phyloP scores from a whole-genome alignment of 1,284 basidiomycete species.

The Gymnopus androsaceus region DNA sequence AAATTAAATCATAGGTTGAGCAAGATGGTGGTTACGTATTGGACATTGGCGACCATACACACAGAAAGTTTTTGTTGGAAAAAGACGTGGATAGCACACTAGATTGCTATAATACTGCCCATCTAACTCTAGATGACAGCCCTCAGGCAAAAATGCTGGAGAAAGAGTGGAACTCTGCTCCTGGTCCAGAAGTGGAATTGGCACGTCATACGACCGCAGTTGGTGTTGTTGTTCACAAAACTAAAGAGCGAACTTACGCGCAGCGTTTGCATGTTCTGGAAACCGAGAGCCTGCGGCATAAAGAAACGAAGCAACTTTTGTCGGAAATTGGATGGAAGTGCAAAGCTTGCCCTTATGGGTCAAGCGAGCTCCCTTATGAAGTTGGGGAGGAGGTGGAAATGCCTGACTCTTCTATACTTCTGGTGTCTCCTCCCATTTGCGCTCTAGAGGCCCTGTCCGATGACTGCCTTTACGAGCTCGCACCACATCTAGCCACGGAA shows the following conservation, averaged over 20 bases:
- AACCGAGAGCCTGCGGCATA: background rate
- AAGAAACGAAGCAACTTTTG: too few relatives aligned
- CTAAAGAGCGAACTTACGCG: background rate
- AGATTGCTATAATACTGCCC: background rate
- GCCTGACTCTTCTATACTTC: too few relatives aligned
- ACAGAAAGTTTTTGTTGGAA: background rate
- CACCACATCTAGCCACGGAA: too few relatives aligned
- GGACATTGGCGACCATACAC: background rate
- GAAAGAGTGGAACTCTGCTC: background rate
- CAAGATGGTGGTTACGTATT: conserved; percentile 9
- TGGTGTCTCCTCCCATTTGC: too few relatives aligned
- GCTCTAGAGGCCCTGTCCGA: too few relatives aligned
- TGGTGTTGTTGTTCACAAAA: background rate
- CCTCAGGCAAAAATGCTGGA: background rate
- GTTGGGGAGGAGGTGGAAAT: too few relatives aligned
- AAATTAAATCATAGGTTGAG: conserved; percentile 36
- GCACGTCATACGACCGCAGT: background rate
- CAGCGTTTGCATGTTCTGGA: background rate
- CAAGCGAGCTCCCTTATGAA: too few relatives aligned
- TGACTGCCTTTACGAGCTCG: too few relatives aligned
- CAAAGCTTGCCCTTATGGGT: too few relatives aligned
- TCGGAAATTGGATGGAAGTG: too few relatives aligned
- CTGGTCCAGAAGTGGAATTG: background rate
- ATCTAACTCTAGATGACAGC: too few relatives aligned
- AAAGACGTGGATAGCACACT: background rate